A percentile compares a stretch with the other conserved stretches of the same genome.
phyloP scores from a whole-genome alignment of 805 yeast genomes.

The Scheffersomyces amazonensis region DNA sequence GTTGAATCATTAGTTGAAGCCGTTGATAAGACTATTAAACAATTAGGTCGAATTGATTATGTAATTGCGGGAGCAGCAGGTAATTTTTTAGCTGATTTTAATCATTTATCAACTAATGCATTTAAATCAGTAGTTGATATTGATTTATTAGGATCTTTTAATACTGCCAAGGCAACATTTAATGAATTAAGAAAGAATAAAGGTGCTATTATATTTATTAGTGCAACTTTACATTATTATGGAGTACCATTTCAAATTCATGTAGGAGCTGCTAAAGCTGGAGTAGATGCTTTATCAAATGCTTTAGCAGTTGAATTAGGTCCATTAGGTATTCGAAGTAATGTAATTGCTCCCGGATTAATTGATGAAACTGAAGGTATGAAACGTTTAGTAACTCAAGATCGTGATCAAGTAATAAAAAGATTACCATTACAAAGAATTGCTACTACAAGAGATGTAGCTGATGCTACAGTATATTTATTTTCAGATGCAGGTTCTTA shows the following conservation, averaged over 20 bases:
- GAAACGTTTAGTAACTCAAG: slow-evolving; percentile 46
- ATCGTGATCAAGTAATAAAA: slow-evolving; percentile 6
- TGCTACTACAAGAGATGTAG: slow-evolving; percentile 76
- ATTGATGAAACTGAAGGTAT: slow-evolving; percentile 85
- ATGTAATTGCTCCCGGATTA: slow-evolving; percentile 89
- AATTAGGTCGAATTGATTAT: slow-evolving; percentile 40
- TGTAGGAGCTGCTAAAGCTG: slow-evolving; percentile 94
- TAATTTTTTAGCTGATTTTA: slow-evolving; percentile 40
- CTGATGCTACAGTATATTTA: slow-evolving; percentile 78
- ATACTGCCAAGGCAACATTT: slow-evolving; percentile 40
- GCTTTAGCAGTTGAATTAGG: slow-evolving; percentile 89
- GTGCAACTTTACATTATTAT: slow-evolving; percentile 43
- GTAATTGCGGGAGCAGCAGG: slow-evolving; percentile 48
- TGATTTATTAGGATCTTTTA: slow-evolving; percentile 40
- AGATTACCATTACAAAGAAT: slow-evolving; percentile 64
- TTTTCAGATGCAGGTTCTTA: slow-evolving; percentile 79
- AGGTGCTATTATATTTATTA: slow-evolving; percentile 46
- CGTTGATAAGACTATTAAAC: slow-evolving; percentile 53
- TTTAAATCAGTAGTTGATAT: slow-evolving; percentile 37
- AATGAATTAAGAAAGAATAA: slow-evolving; percentile 34
- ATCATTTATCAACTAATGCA: slow-evolving; percentile 41
- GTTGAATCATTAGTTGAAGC: slow-evolving; percentile 56
- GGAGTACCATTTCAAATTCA: slow-evolving; percentile 65
- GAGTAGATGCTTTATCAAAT: slow-evolving; percentile 84
- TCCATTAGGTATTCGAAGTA: slow-evolving; percentile 79